A percentile compares a stretch with the other conserved stretches of the same genome.
phyloP scores from a whole-genome alignment of 345 rosid genomes.

The Syzygium jambos region DNA sequence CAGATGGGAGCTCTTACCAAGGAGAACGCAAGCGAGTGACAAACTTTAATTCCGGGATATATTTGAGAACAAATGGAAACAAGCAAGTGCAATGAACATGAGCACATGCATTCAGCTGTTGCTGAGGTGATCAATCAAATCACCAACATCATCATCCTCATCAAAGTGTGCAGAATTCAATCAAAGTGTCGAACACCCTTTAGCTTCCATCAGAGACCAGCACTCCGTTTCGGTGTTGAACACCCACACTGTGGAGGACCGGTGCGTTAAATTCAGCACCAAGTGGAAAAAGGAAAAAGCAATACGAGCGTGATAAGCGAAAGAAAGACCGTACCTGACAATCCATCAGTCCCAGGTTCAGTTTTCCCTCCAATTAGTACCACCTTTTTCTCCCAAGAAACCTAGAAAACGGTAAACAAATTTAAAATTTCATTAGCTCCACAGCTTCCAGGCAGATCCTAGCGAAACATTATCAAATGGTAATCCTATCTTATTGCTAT shows the following conservation, averaged over 20 bases:
- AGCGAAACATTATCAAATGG: too few species aligned
- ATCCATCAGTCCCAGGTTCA: slow-evolving; percentile 65
- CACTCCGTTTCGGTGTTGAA: slow-evolving; percentile 84
- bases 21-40: not conserved
- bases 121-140: not conserved
- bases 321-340: slow-evolving; percentile 51
- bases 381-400: too few species aligned
- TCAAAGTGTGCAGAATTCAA: not conserved
- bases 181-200: slow-evolving; percentile 37
- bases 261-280: not conserved
- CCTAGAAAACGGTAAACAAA: too few species aligned
- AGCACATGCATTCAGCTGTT: not conserved
- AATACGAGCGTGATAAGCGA: not conserved
- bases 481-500: too few species aligned
- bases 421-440: too few species aligned
- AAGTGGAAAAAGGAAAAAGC: slow-evolving; percentile 7
- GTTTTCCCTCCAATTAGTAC: slow-evolving; percentile 40
- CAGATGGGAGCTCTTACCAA: not conserved
- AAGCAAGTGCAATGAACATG: not conserved
- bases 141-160: not conserved
- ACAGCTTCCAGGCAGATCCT: too few species aligned
- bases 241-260: slow-evolving; percentile 59
- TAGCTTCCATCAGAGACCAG: slow-evolving; percentile 84
- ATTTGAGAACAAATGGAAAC: not conserved
- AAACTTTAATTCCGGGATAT: not conserved